Base-by-base conservation (phyloP, 495 filamentous ascomycete genomes). In the Penicillium ochrochloron region DNA sequence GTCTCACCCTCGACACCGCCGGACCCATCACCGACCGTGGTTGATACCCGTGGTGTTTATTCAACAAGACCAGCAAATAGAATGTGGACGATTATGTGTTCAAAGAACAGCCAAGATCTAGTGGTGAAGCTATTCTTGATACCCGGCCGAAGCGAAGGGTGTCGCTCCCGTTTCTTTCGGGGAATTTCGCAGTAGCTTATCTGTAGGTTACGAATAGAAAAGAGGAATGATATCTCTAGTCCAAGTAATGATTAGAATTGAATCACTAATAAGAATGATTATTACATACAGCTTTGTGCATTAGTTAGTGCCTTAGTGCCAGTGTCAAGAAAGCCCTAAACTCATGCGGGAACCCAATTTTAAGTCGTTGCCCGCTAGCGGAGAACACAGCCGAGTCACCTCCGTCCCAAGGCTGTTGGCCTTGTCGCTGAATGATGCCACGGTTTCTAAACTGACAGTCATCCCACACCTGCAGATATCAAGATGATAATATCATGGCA, bases 21-120 rank as follows among this genome's bases (percentile, higher is more conserved):
- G 57, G 67, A 65, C 61, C 70, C 61, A 63, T 70, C 56, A 29
- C 25, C 31, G 56, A 60, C 70, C 66, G 52, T 63, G 67, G 67
- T 64, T 68, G 29, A 8, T 64, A 65, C 60, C 65, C 67, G 65
- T 67, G 35, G 23, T 41, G 44, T 56, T 48, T 3, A 46, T 46
- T 48, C 44, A 48, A 48, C 2, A 48, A 12, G 3, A 25, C 29
- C 61, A 52, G 50, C 59, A 63, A 66, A 69, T 70, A 55, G 29
- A 54, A 35, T 57, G 46, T 27, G 48, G 42, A 34, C 48, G 33
- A 67, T 59, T 59, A 58, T 62, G 27, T 27, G 29, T 7, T 48
- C 44, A 31, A 52, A 31, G 14, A 29, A 51, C 11, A 5, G 48
- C 25, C 27, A 52, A 15, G 48, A 31, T 29, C 15, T 62, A 21